These are phyloP conservation scores for Phlyctochytrium bullatum DNA, from an alignment of 192 early-diverging fungal species.

Conservation along the genomic window DNA sequence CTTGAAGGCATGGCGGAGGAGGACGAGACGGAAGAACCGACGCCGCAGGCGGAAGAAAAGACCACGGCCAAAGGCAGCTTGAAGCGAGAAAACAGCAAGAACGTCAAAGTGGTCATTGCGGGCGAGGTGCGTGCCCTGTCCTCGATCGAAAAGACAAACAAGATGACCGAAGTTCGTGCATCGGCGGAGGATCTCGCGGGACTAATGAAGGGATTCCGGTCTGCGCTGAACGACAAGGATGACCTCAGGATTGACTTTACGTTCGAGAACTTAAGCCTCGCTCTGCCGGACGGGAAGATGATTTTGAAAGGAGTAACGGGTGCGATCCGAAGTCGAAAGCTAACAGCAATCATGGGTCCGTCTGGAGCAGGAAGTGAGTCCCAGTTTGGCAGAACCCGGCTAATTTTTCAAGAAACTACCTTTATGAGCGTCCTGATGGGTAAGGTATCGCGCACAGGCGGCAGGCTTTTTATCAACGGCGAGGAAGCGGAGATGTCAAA, in stretches of 20 bases:
- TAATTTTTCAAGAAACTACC: constrained; percentile 32
- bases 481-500: constrained; percentile 34
- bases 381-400: no score
- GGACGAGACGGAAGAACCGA: neutral
- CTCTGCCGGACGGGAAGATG: constrained; percentile 30
- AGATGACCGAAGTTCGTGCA: neutral
- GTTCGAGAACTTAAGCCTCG: constrained; percentile 47
- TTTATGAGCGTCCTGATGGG: constrained; percentile 48
- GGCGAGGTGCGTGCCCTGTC: neutral
- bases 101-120: neutral
- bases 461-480: constrained; percentile 38
- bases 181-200: neutral
- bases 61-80: neutral
- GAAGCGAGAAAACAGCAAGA: neutral
- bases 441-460: constrained; percentile 34
- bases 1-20: neutral
- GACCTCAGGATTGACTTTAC: constrained; percentile 52
- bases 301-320: constrained; percentile 21
- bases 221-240: constrained; percentile 12
- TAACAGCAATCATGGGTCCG: constrained; percentile 80
- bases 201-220: neutral
- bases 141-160: neutral
- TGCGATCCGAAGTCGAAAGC: constrained; percentile 8
- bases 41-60: neutral
- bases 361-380: constrained; percentile 74